These are phyloP conservation scores for Aspergillus spinulosporus DNA, from an alignment of 2,329 filamentous ascomycete species.

Conservation along the genomic window DNA sequence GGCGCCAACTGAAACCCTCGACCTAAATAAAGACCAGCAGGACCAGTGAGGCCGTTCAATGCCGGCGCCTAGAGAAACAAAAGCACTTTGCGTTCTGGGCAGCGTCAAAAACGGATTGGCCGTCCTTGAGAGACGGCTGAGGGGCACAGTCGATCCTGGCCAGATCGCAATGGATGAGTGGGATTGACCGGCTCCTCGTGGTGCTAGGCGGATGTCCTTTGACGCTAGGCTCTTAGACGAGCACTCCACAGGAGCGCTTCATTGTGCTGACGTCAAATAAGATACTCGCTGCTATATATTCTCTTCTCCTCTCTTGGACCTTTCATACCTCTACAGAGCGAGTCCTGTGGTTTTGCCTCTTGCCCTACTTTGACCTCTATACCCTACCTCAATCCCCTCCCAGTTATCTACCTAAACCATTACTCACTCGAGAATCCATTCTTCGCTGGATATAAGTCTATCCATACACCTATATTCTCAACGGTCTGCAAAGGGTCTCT, in stretches of 20 bases:
- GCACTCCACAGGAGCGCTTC: conserved; percentile 18
- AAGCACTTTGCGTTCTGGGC: neutral
- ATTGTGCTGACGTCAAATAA: conserved; percentile 23
- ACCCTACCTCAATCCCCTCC: too few species aligned
- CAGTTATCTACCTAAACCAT: too few species aligned
- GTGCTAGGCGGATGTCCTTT: neutral
- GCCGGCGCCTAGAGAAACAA: conserved; percentile 5
- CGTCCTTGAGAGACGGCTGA: neutral
- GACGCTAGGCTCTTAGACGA: conserved; percentile 12
- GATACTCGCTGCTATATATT: neutral
- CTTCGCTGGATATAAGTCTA: too few species aligned
- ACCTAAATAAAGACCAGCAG: neutral
- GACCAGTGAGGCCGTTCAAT: conserved; percentile 1
- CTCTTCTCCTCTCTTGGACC: neutral
- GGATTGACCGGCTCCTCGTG: neutral
- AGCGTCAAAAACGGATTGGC: conserved; percentile 9
- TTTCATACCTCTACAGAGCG: neutral
- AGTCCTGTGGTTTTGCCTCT: too few species aligned
- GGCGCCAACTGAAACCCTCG: conserved; percentile 7
- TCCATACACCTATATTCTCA: too few species aligned
- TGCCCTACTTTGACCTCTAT: too few species aligned
- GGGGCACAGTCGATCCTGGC: conserved; percentile 1
- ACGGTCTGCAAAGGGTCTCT: neutral
- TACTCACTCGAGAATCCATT: too few species aligned
- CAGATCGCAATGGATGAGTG: conserved; percentile 1